phyloP scores from a whole-genome alignment of 2,329 filamentous ascomycete species.

The Alternaria hordeiaustralica region DNA sequence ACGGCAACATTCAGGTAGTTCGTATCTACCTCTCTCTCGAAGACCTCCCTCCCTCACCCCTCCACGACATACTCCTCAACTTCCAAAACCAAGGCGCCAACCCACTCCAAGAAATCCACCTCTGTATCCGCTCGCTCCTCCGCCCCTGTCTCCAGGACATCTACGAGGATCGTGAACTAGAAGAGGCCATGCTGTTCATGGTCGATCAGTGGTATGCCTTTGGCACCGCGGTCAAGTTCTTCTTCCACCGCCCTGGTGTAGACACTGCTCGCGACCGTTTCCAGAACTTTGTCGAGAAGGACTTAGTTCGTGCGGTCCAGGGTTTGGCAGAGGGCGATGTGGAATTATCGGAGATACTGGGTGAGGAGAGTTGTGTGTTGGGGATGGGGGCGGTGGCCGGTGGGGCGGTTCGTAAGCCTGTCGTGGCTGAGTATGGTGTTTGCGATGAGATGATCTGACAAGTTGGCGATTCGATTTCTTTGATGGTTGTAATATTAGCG shows the following conservation, averaged over 20 bases:
- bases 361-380: conserved; percentile 6
- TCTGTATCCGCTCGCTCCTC: conserved; percentile 8
- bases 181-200: background rate
- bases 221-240: conserved; percentile 7
- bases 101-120: background rate
- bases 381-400: background rate
- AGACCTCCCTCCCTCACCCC: background rate
- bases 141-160: conserved; percentile 8
- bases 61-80: background rate
- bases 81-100: background rate
- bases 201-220: background rate
- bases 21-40: conserved; percentile 1
- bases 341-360: conserved; percentile 5
- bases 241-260: background rate
- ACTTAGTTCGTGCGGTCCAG: background rate
- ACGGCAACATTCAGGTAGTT: background rate
- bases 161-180: background rate
- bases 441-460: background rate
- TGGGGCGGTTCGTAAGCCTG: background rate
- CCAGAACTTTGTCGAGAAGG: conserved; percentile 2
- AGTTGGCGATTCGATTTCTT: background rate
- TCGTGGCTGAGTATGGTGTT: background rate
- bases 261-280: background rate
- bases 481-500: background rate
- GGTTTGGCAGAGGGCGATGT: background rate